Base-by-base conservation (phyloP, 2,329 filamentous ascomycete genomes). In the Nakataea oryzae region DNA sequence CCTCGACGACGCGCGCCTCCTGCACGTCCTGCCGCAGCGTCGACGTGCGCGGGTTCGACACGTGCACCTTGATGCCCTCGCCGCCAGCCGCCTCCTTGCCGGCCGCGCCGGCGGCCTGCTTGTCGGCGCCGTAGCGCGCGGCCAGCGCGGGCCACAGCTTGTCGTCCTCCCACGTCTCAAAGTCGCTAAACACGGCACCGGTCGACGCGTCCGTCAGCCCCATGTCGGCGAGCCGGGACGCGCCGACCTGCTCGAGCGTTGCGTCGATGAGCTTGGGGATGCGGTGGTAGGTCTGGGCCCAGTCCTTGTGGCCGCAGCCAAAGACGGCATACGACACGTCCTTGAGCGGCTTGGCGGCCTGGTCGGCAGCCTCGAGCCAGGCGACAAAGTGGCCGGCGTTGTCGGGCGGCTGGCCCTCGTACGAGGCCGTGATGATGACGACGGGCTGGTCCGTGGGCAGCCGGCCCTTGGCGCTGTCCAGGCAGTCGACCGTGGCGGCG, bases 331-430 rank as follows among this genome's bases (percentile, higher is more conserved):
- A 91, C 1, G 81, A 76, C 0, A 87, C 79, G 6, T 79, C 81
- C 24, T 82, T 74, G 57, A 88, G 69, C 57, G 79, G 75, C 5
- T 80, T 74, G 11, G 73, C 64, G 11, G 74, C 76, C 62, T 81
- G 75, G 17, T 81, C 73, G 8, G 69, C 76, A 14, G 21, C 58
- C 64, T 84, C 78, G 6, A 91, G 73, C 88, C 88, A 91, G 28
- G 80, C 76, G 41, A 87, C 80, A 67, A 91, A 91, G 60, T 84
- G 80, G 0, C 76, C 79, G 0, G 88, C 88, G 65, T 91, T 90
- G 64, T 89, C 86, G 0, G 87, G 83, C 0, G 88, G 86, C 60
- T 89, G 79, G 0, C 88, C 88, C 67, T 91, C 88, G 64, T 91
- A 91, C 1, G 83, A 86, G 1, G 87, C 81, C 0, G 85, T 85